phyloP scores from a whole-genome alignment of 805 yeast genomes.

The Kregervanrija delftensis region DNA sequence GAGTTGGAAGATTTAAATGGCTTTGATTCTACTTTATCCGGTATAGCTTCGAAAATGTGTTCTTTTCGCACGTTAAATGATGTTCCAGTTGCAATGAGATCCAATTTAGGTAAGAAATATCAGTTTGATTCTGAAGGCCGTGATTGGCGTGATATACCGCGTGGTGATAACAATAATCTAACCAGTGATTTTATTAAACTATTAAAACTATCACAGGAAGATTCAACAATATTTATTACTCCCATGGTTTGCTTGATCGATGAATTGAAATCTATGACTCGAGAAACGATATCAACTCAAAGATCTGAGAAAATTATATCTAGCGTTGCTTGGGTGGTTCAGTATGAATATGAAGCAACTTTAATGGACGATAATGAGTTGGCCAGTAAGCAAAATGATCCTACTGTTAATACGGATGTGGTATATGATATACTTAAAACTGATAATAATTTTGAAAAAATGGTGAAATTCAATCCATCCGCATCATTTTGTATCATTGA shows the following conservation, averaged over 20 bases:
- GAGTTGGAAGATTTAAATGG: not conserved
- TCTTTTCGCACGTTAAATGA: not conserved
- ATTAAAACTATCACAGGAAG: constrained; percentile 16
- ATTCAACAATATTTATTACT: constrained; percentile 18
- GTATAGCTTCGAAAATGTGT: no score
- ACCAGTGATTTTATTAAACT: constrained; percentile 19
- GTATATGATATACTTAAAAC: constrained; percentile 42
- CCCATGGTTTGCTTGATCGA: constrained; percentile 21
- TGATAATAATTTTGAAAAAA: constrained; percentile 41
- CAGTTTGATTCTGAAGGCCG: constrained; percentile 54
- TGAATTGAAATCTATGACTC: constrained; percentile 22
- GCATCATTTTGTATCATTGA: constrained; percentile 53
- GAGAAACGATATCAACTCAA: constrained; percentile 19
- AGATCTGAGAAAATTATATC: constrained; percentile 35
- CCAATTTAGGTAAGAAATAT: constrained; percentile 25
- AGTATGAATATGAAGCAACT: constrained; percentile 21
- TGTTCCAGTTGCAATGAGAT: constrained; percentile 29
- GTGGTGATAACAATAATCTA: constrained; percentile 45
- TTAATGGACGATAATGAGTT: constrained; percentile 17
- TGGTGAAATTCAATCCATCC: constrained; percentile 42
- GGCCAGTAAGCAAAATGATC: constrained; percentile 15
- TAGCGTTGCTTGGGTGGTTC: constrained; percentile 48
- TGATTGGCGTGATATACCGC: constrained; percentile 69
- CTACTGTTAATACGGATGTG: constrained; percentile 39
- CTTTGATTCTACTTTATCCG: not conserved